phyloP scores from a whole-genome alignment of 148 eudicot genomes.

The Nepenthes mirabilis region DNA sequence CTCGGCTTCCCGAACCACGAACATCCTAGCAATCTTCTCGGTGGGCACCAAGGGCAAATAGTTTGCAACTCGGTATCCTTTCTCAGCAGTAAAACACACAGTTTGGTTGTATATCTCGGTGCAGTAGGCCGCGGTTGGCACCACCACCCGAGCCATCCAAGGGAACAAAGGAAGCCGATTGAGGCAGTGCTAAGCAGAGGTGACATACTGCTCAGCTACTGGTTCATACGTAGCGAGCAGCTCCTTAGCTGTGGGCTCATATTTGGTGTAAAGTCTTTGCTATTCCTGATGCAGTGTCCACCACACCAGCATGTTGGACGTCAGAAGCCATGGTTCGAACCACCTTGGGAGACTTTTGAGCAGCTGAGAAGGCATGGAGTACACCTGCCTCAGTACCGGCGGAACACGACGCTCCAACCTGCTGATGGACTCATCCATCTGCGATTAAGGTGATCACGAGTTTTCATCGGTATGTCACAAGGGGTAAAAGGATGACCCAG shows the following conservation, averaged over 20 bases:
- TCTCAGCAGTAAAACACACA: conserved; percentile 22
- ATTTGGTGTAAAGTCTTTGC: conserved; percentile 27
- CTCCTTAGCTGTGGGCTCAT: conserved; percentile 47
- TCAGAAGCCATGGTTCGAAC: conserved; percentile 62
- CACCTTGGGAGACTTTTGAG: conserved; percentile 62
- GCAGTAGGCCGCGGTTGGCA: conserved; percentile 51
- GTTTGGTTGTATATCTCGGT: conserved; percentile 47
- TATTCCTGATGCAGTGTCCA: conserved; percentile 36
- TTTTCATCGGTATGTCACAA: background rate
- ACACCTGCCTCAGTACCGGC: conserved; percentile 46
- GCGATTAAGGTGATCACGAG: background rate
- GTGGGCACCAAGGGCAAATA: conserved; percentile 54
- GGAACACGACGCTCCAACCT: conserved; percentile 56
- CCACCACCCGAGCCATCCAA: conserved; percentile 35
- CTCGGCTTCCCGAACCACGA: conserved; percentile 9
- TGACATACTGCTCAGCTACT: conserved; percentile 48
- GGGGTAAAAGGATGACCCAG: background rate
- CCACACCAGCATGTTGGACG: conserved; percentile 48
- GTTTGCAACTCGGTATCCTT: conserved; percentile 30
- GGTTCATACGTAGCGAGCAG: conserved; percentile 50
- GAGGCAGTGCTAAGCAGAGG: conserved; percentile 41
- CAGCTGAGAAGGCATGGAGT: conserved; percentile 45
- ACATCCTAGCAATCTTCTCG: conserved; percentile 48
- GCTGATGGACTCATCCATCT: background rate
- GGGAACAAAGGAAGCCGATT: conserved; percentile 48